Percentiles rank a stretch among this genome's conserved stretches.
phyloP scores from a whole-genome alignment of 768 basidiomycete species.

The Pleurotus tuoliensis region DNA sequence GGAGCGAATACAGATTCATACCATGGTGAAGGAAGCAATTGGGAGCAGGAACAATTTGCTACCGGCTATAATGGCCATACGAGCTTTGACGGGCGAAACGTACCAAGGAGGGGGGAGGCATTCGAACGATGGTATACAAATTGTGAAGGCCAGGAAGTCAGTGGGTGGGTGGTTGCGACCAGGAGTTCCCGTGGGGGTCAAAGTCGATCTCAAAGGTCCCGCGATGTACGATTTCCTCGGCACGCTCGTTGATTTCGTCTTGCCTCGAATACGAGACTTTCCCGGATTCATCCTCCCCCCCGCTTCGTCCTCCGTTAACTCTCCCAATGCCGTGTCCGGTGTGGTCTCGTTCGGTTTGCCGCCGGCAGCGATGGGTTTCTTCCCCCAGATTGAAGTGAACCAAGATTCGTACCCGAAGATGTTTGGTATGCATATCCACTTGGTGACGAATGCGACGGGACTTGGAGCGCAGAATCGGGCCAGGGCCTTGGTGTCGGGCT shows the following conservation, averaged over 20 bases:
- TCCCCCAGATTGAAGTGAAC: slow-evolving; percentile 96
- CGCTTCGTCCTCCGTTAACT: slow-evolving; percentile 61
- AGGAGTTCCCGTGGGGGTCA: slow-evolving; percentile 79
- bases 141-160: slow-evolving; percentile 65
- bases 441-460: slow-evolving; percentile 84
- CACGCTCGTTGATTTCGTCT: slow-evolving; percentile 86
- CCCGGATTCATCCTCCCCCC: slow-evolving; percentile 78
- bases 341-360: slow-evolving; percentile 89
- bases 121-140: slow-evolving; percentile 70
- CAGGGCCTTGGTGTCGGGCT: slow-evolving; percentile 82
- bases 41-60: slow-evolving; percentile 69
- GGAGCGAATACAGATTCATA: slow-evolving; percentile 83
- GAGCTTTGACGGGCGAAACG: slow-evolving; percentile 84
- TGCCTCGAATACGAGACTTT: slow-evolving; percentile 93
- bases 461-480: slow-evolving; percentile 89
- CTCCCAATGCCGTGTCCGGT: slow-evolving; percentile 76
- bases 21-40: slow-evolving; percentile 80
- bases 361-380: slow-evolving; percentile 80
- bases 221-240: slow-evolving; percentile 95
- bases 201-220: slow-evolving; percentile 86
- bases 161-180: slow-evolving; percentile 83
- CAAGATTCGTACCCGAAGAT: slow-evolving; percentile 81
- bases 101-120: slow-evolving; percentile 68
- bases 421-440: slow-evolving; percentile 93
- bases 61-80: slow-evolving; percentile 82